Percentiles rank a stretch among this genome's conserved stretches.
Conservation (phyloP, 2,329 filamentous ascomycete species). For the Hansfordia pulvinata region DNA sequence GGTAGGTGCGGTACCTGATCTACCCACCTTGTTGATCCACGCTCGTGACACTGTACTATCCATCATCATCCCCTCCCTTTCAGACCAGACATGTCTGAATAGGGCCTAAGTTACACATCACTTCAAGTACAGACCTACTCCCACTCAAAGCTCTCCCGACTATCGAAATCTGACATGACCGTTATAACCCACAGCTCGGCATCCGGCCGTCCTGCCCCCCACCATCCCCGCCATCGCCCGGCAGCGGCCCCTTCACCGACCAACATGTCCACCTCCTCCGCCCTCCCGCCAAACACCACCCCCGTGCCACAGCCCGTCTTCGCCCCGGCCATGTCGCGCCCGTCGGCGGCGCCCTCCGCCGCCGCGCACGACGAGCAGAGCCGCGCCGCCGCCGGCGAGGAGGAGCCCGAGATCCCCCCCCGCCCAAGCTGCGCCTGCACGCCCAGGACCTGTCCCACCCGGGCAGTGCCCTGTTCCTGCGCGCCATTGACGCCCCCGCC, state of each 20-base stretch:
- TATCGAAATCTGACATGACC: no score
- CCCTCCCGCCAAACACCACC: constrained; percentile 13
- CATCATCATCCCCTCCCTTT: no score
- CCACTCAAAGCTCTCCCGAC: no score
- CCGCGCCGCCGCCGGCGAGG: neutral
- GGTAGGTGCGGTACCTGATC: no score
- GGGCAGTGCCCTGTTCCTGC: constrained; percentile 55
- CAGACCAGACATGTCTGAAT: no score
- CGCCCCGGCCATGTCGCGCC: constrained; percentile 16
- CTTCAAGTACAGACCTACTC: no score
- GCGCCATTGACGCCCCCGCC: constrained; percentile 44
- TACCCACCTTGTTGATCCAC: no score
- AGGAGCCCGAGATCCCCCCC: constrained; percentile 1
- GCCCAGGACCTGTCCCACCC: constrained; percentile 43
- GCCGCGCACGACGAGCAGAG: neutral
- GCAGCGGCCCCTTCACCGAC: neutral
- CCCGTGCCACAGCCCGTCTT: constrained; percentile 18
- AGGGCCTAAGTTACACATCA: no score
- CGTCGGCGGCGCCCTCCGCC: constrained; percentile 5
- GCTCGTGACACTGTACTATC: no score
- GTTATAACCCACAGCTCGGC: no score
- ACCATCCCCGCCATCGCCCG: no score
- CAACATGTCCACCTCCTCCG: neutral
- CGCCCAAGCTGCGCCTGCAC: constrained; percentile 45
- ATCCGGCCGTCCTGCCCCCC: no score